Percentiles rank a stretch among this genome's conserved stretches.
Conservation (phyloP, 2,329 filamentous ascomycete genomes). For the Colletotrichum sidae region DNA sequence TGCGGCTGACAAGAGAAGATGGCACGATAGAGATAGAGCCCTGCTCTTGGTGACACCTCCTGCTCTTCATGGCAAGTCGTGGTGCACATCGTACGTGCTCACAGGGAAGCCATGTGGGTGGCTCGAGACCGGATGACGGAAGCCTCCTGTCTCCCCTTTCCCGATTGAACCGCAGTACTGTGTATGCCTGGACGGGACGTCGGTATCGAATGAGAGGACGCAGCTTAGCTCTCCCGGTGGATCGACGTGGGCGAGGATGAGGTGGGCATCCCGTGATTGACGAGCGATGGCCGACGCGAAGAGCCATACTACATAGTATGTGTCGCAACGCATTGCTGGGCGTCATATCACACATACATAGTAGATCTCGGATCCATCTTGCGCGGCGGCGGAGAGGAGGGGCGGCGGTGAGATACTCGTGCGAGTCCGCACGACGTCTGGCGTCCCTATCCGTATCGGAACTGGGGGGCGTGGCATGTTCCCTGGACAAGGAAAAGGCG, state of each 20-base stretch:
- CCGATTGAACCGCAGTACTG: neutral
- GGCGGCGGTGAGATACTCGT: no score
- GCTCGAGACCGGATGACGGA: slow-evolving; percentile 25
- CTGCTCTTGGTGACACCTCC: slow-evolving; percentile 9
- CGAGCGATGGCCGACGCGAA: slow-evolving; percentile 13
- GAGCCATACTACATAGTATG: neutral
- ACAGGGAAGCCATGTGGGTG: slow-evolving; percentile 32
- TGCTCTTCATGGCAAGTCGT: slow-evolving; percentile 2
- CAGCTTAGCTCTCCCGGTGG: slow-evolving; percentile 10
- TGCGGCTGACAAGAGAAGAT: slow-evolving; percentile 24
- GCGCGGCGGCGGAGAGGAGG: slow-evolving; percentile 1
- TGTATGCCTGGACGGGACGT: neutral
- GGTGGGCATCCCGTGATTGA: slow-evolving; percentile 12
- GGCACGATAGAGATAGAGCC: slow-evolving; percentile 9
- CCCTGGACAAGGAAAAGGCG: neutral
- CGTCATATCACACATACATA: neutral
- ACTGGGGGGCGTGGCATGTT: slow-evolving; percentile 1
- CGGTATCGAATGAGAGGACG: slow-evolving; percentile 19
- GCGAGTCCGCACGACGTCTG: no score
- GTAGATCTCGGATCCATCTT: slow-evolving; percentile 2
- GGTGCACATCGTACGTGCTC: slow-evolving; percentile 11
- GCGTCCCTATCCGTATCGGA: no score
- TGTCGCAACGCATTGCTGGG: slow-evolving; percentile 23
- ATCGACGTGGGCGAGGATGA: slow-evolving; percentile 20
- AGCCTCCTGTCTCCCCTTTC: slow-evolving; percentile 8